Evolutionary conservation across 2,329 filamentous ascomycete genomes (phyloP).

Genomic region (Cordyceps militaris): DNA sequence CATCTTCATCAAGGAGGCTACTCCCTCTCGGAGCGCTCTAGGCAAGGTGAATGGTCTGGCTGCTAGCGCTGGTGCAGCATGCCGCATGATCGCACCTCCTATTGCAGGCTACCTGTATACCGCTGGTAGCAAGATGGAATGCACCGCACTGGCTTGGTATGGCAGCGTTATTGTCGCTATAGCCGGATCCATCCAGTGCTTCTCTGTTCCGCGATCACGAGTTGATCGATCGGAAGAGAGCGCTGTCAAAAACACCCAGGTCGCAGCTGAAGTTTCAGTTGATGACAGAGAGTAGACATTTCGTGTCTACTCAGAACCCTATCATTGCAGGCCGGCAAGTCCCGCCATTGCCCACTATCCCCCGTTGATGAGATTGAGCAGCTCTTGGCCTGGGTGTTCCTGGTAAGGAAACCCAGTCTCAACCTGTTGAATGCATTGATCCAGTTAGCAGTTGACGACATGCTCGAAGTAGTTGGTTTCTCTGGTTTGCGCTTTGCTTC

Average conservation of each 20-base stretch:
- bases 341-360: neutral
- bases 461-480: neutral
- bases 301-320: neutral
- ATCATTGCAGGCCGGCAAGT: neutral
- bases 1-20: conserved; percentile 62
- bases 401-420: conserved; percentile 8
- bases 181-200: conserved; percentile 54
- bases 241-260: conserved; percentile 16
- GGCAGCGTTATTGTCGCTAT: conserved; percentile 50
- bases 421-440: conserved; percentile 10
- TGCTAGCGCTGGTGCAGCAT: conserved; percentile 58
- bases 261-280: conserved; percentile 25
- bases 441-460: conserved; percentile 2
- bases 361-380: conserved; percentile 10
- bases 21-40: conserved; percentile 47
- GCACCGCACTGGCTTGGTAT: conserved; percentile 58
- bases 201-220: conserved; percentile 38
- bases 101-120: conserved; percentile 57
- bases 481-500: neutral
- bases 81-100: conserved; percentile 60
- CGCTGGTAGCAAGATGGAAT: conserved; percentile 50
- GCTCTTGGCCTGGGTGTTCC: conserved; percentile 6
- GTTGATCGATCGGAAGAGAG: conserved; percentile 25
- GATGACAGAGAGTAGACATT: conserved; percentile 9
- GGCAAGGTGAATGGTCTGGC: conserved; percentile 61